Conservation (phyloP, 225 moss, liverwort and hornwort species). For the Polytrichum commune region DNA sequence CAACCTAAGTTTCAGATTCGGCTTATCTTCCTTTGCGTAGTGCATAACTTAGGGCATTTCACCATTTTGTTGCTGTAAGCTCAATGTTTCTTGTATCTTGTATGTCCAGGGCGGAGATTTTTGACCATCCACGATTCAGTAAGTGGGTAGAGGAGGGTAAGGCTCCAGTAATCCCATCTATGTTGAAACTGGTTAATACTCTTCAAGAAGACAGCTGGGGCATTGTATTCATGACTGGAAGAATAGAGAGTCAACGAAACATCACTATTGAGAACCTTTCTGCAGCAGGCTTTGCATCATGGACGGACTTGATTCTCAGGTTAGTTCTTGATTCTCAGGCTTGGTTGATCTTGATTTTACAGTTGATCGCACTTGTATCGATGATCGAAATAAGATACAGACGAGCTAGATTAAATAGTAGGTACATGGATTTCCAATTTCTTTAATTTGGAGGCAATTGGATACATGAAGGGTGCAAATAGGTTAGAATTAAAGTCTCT, state of each 20-base stretch:
- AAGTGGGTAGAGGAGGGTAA: conserved; percentile 73
- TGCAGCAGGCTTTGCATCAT: conserved; percentile 60
- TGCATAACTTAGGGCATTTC: too few species aligned
- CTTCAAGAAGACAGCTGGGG: conserved; percentile 67
- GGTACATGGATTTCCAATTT: too few species aligned
- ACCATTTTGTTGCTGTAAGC: too few species aligned
- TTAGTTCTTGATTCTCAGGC: conserved; percentile 10
- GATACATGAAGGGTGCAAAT: too few species aligned
- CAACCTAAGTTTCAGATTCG: too few species aligned
- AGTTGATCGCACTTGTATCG: too few species aligned
- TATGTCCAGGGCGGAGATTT: conserved; percentile 69
- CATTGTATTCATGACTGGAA: conserved; percentile 80
- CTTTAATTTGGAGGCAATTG: too few species aligned
- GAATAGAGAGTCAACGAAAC: conserved; percentile 67
- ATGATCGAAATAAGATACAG: too few species aligned
- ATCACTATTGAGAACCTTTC: conserved; percentile 71
- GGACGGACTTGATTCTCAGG: conserved; percentile 72
- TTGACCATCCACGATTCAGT: conserved; percentile 74
- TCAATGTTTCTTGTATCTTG: not conserved
- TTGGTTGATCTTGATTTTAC: too few species aligned
- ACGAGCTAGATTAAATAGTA: too few species aligned
- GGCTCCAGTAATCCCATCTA: conserved; percentile 59
- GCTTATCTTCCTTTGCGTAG: too few species aligned
- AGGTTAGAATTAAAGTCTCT: too few species aligned
- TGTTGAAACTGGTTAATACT: conserved; percentile 57